These are phyloP conservation scores for Candida chilensis DNA, from an alignment of 805 yeast species.

Conservation along the genomic window DNA sequence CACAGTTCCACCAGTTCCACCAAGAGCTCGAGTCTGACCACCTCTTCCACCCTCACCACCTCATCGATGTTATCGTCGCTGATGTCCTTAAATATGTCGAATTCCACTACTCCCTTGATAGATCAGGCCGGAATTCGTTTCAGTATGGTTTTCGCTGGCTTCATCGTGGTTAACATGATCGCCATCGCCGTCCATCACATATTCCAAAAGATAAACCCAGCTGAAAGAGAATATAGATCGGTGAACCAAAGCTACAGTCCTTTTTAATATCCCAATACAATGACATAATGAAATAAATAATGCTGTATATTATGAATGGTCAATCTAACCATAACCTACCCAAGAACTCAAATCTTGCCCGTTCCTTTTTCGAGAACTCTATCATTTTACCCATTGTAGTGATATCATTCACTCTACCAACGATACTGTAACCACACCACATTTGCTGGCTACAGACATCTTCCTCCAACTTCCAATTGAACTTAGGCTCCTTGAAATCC, in stretches of 20 bases:
- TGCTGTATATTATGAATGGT: neutral
- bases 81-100: neutral
- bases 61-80: neutral
- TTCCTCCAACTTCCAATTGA: neutral
- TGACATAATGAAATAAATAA: too few relatives aligned
- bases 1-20: neutral
- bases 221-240: neutral
- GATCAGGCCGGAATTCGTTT: constrained; percentile 1
- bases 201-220: neutral
- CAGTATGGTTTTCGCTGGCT: neutral
- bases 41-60: neutral
- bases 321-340: constrained; percentile 1
- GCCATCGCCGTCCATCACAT: neutral
- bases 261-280: too few relatives aligned
- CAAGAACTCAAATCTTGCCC: neutral
- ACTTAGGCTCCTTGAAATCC: neutral
- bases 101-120: neutral
- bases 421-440: neutral
- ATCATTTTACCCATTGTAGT: neutral
- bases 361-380: neutral
- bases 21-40: too few relatives aligned
- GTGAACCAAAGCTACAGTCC: neutral
- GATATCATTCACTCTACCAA: neutral
- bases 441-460: neutral
- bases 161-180: neutral